Conservation (phyloP, 768 basidiomycete species). For the Kwoniella europaea region DNA sequence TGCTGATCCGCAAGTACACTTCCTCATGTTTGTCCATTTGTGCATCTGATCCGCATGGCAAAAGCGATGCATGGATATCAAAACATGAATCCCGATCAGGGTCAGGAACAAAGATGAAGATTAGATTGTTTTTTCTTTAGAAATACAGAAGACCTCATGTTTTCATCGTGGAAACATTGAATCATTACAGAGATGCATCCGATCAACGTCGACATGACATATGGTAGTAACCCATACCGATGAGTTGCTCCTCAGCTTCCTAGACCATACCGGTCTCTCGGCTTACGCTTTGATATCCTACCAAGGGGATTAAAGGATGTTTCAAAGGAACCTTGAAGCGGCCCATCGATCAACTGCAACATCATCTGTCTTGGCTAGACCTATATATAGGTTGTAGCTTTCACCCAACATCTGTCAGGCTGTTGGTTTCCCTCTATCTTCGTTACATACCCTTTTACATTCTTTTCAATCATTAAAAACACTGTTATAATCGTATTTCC, state of each 20-base stretch:
- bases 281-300: background rate
- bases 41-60: too few relatives aligned
- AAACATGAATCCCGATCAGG: background rate
- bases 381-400: conserved; percentile 3
- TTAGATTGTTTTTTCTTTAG: background rate
- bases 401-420: background rate
- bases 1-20: background rate
- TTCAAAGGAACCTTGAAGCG: background rate
- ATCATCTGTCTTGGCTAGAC: background rate
- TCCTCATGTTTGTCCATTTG: background rate
- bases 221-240: background rate
- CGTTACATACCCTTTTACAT: background rate
- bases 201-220: background rate
- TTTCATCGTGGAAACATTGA: background rate
- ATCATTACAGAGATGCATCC: background rate
- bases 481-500: background rate
- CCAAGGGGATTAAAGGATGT: background rate
- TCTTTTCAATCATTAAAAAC: background rate
- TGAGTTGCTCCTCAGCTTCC: background rate
- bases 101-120: background rate
- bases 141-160: background rate
- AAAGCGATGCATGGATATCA: background rate
- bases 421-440: background rate
- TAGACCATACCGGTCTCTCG: background rate
- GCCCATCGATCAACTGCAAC: background rate